Base-by-base conservation (phyloP, 225 moss, liverwort and hornwort genomes). In the Pseudoscleropodium purum region DNA sequence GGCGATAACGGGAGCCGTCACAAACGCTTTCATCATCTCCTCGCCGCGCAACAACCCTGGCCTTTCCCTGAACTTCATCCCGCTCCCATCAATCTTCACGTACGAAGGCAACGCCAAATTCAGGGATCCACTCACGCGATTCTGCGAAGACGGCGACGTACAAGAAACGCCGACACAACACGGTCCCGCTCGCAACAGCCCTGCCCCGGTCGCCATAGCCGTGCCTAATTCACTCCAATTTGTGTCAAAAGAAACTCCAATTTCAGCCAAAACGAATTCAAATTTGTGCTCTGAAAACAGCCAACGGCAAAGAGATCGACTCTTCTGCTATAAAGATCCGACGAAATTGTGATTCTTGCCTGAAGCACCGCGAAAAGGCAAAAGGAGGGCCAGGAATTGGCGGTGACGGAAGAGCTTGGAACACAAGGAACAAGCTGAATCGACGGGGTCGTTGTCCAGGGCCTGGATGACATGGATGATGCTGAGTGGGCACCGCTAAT, bases 131-230 rank as follows among this genome's bases (percentile, higher is more conserved):
- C 16, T 61, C 43, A 64, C 87, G 54, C 93, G 90, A 52, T 72
- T 91, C 86, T 85, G 92, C 41, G 89, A 89, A 20, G 92, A 88
- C 19, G 83, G 79, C 33, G 92, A 77, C 39, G 88, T 57, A 61
- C 86, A 90, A 36, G 90, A 61, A 64, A 86, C 86, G 27, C 78
- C 83, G 49, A 89, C 47, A 83, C 89, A 89, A 65, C 73, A 90
- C 51, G 90, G 61, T 33, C 93, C 91, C 36, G 85, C 87, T 85
- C 78, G 94, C 88, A 94, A 87, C 86, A 86, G 39, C 79, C 88
- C 91, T 82, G 76, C 89, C 34, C 84, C 83, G 36, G 92, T 91
- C 88, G 91, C 94, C 94, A 92, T 93, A 37, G 75, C 83, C 52
- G 29, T 36, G 43, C 39, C 75, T 60, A 84, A 62, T 25, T 24